Conservation (phyloP, 768 basidiomycete genomes). For the Auricularia sp. region DNA sequence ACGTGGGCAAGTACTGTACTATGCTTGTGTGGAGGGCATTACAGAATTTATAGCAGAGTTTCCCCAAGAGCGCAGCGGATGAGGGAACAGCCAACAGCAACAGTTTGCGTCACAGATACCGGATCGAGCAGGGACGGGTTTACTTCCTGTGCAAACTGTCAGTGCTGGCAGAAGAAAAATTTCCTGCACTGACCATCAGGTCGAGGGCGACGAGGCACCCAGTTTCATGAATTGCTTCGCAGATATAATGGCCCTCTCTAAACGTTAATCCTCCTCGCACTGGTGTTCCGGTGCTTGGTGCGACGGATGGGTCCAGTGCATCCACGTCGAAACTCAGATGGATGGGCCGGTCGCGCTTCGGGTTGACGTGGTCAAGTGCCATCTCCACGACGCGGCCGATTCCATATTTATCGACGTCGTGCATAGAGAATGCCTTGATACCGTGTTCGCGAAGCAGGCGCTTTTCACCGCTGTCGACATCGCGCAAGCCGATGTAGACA, state of each 20-base stretch:
- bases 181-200: conserved; percentile 60
- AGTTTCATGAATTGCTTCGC: conserved; percentile 86
- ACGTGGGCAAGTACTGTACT: neutral
- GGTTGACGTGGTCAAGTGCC: conserved; percentile 92
- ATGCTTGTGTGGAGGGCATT: neutral
- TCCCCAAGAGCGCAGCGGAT: conserved; percentile 73
- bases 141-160: conserved; percentile 56
- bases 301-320: conserved; percentile 86
- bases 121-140: conserved; percentile 85
- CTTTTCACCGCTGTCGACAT: conserved; percentile 85
- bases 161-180: conserved; percentile 1
- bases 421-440: conserved; percentile 88
- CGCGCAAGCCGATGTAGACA: conserved; percentile 96
- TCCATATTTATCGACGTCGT: conserved; percentile 75
- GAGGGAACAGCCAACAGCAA: conserved; percentile 82
- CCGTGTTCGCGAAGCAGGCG: conserved; percentile 73
- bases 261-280: conserved; percentile 94
- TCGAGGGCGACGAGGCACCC: conserved; percentile 87
- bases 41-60: conserved; percentile 14
- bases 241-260: conserved; percentile 97
- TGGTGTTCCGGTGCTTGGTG: conserved; percentile 92
- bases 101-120: conserved; percentile 71
- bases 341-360: conserved; percentile 70
- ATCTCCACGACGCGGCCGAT: conserved; percentile 93
- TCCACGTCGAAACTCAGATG: conserved; percentile 97